Conservation (phyloP, 345 rosid genomes). For the Trapa bicornis region DNA sequence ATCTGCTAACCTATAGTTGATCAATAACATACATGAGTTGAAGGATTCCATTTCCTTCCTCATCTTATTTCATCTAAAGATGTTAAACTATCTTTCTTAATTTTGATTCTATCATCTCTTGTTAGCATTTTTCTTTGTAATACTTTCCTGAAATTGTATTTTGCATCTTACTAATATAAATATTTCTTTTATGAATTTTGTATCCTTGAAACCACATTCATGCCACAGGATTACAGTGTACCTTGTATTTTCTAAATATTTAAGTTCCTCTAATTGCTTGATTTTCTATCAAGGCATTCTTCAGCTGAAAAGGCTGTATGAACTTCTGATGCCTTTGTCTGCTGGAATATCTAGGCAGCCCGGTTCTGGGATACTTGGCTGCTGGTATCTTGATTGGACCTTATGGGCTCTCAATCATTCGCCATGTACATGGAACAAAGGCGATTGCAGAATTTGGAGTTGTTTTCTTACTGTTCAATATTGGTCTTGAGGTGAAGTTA, state of each 20-base stretch:
- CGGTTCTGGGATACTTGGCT: conserved; percentile 97
- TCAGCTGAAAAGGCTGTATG: conserved; percentile 9
- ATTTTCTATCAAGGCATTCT: background rate
- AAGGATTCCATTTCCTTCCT: background rate
- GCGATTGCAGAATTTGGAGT: conserved; percentile 99
- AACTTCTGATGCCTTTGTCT: conserved; percentile 17
- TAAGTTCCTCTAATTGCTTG: no score
- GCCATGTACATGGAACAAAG: conserved; percentile 94
- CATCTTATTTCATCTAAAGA: background rate
- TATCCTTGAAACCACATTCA: background rate
- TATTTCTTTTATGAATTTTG: no score
- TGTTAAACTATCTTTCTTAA: background rate
- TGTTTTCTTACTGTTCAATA: conserved; percentile 90
- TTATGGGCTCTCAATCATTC: conserved; percentile 91
- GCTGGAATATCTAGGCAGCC: conserved; percentile 71
- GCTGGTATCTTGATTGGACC: conserved; percentile 99
- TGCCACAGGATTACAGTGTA: background rate
- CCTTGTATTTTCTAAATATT: no score
- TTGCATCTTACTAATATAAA: background rate
- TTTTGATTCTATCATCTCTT: background rate
- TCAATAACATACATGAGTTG: background rate
- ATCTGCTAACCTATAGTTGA: background rate
- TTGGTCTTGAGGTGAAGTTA: conserved; percentile 87
- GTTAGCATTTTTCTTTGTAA: background rate
- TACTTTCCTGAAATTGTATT: background rate